A percentile compares a stretch with the other conserved stretches of the same genome.
Evolutionary conservation across 1,284 basidiomycete genomes (phyloP).

Genomic region (Neotropicomus parvogracilis): DNA sequence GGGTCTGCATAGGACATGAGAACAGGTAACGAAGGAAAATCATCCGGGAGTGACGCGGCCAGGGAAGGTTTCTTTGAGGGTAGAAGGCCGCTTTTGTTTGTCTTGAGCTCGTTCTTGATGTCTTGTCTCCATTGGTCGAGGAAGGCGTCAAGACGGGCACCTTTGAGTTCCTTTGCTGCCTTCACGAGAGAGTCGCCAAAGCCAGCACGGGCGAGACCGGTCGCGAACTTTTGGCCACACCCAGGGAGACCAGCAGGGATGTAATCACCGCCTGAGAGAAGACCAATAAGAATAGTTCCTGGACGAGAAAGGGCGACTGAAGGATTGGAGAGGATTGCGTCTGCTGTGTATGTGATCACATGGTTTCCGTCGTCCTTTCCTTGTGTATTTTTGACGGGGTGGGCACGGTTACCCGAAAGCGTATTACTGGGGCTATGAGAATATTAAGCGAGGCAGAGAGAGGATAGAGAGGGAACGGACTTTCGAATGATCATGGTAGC

Average conservation of each 20-base stretch:
- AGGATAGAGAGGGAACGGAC: constrained; percentile 35
- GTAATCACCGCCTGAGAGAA: constrained; percentile 91
- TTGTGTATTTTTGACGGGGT: constrained; percentile 57
- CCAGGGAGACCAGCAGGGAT: constrained; percentile 62
- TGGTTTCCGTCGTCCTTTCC: constrained; percentile 75
- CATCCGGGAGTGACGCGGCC: constrained; percentile 55
- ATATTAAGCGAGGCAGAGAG: constrained; percentile 7
- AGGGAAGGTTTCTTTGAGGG: constrained; percentile 58
- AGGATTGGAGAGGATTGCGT: constrained; percentile 49
- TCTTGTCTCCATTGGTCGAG: constrained; percentile 62
- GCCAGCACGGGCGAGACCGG: constrained; percentile 67
- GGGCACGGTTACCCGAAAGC: constrained; percentile 63
- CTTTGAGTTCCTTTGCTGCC: constrained; percentile 51
- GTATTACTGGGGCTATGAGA: constrained; percentile 63
- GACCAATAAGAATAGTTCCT: constrained; percentile 81
- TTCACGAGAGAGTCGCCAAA: constrained; percentile 67
- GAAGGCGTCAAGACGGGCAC: constrained; percentile 48
- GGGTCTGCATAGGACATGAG: constrained; percentile 76
- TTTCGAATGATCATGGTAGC: constrained; percentile 79
- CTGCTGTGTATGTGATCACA: constrained; percentile 60
- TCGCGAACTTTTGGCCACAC: constrained; percentile 61
- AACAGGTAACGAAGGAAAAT: constrained; percentile 66
- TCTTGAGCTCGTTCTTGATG: constrained; percentile 65
- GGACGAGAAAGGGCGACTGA: constrained; percentile 63
- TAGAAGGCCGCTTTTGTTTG: constrained; percentile 62